Evolutionary conservation across 345 rosid genomes (phyloP), one percentile per base, ranked within the genome.

Genomic region (Boechera stricta): DNA sequence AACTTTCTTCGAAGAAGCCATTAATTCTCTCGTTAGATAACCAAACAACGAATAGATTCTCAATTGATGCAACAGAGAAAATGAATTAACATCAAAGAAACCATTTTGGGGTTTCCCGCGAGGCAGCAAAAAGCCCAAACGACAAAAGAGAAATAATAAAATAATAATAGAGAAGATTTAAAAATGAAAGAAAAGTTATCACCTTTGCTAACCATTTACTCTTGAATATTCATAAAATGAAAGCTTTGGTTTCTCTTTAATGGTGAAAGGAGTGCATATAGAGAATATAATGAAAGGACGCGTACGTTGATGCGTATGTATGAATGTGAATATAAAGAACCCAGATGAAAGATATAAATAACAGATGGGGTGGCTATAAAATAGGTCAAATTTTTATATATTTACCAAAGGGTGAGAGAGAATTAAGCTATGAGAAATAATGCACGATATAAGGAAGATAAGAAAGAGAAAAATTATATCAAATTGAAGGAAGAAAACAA

Each of bases 161-260:
- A 68, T 42, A 67, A 77, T 28, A 4, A 13, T 10, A 28, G 45
- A 52, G 36, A 42, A 65, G 64, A 45, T 65, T 33, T 53, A 6
- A 53, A 10, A 16, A 39, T 39, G 4, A 32, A 51, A 75, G 28
- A 80, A 64, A 72, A 84, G 52, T 66, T 56, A 78, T 70, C 75
- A 80, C 81, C 86, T 82, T 82, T 80, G 82, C 76, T 65, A 44
- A 80, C 80, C 82, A 82, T 84, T 75, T 67, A 56, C 55, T 72
- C 79, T 79, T 72, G 81, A 79, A 73, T 79, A 79, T 64, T 85
- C 88, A 83, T 85, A 84, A 82, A 73, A 58, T 68, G 71, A 58
- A 49, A 77, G 70, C 73, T 57, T 71, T 70, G 26, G 75, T 67
- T 70, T 59, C 73, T 67, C 80, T 73, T 67, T 59, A 85, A 81